A percentile compares a stretch with the other conserved stretches of the same genome.
These are phyloP conservation scores for Sutorius eximius DNA, from an alignment of 1,284 basidiomycete genomes.

Conservation along the genomic window DNA sequence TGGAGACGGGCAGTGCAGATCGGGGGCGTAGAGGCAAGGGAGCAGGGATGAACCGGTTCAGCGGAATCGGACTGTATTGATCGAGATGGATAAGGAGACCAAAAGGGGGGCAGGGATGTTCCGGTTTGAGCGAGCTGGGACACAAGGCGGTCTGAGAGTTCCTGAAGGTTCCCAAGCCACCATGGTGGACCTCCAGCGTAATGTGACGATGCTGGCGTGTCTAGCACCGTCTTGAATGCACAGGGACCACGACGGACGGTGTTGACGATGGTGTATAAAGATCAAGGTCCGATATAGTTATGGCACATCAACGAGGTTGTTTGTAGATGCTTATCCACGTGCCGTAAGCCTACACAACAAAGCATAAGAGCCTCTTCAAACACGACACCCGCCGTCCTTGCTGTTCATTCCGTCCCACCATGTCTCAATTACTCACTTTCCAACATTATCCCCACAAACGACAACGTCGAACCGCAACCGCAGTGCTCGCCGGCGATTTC, in stretches of 20 bases:
- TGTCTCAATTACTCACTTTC: neutral
- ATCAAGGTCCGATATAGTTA: constrained; percentile 33
- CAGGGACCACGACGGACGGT: neutral
- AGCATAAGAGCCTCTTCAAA: constrained; percentile 34
- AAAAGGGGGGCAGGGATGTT: constrained; percentile 16
- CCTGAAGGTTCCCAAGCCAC: constrained; percentile 34
- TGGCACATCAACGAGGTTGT: constrained; percentile 37
- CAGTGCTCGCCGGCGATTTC: constrained; percentile 71
- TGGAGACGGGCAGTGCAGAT: constrained; percentile 20
- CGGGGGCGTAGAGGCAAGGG: constrained; percentile 4
- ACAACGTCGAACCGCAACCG: constrained; percentile 66
- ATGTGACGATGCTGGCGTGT: neutral
- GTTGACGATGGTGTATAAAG: neutral
- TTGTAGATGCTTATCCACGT: constrained; percentile 37
- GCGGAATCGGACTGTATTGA: constrained; percentile 18
- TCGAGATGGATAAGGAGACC: constrained; percentile 28
- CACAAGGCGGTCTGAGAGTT: constrained; percentile 29
- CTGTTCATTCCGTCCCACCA: constrained; percentile 13
- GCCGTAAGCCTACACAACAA: constrained; percentile 39
- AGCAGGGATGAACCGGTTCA: constrained; percentile 14
- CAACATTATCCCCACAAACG: constrained; percentile 43
- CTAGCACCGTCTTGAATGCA: neutral
- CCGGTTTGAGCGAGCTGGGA: constrained; percentile 24
- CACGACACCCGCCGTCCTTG: constrained; percentile 35
- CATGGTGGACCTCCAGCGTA: neutral